Conservation (phyloP, 345 rosid genomes). For the Eucalyptus virginea region DNA sequence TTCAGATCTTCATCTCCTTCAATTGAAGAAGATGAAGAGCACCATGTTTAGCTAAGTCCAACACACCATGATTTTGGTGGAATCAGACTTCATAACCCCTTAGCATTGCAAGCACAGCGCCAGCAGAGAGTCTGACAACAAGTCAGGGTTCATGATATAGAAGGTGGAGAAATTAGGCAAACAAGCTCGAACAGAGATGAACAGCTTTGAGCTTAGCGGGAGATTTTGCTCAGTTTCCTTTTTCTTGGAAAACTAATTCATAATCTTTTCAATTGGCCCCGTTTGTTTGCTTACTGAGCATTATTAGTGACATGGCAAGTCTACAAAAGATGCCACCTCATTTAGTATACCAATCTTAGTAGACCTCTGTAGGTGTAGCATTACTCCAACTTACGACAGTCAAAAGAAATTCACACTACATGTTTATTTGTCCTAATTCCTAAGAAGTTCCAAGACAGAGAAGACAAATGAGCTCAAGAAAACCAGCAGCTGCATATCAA, state of each 20-base stretch:
- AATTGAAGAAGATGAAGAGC: not conserved
- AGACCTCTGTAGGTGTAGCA: not conserved
- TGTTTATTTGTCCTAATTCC: not conserved
- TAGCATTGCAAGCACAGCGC: not conserved
- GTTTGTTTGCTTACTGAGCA: not conserved
- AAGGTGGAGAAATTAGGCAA: not conserved
- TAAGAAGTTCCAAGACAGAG: not conserved
- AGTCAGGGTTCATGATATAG: not conserved
- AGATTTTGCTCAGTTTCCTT: not conserved
- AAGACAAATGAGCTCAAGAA: not conserved
- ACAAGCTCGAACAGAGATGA: not conserved
- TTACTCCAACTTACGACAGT: not conserved
- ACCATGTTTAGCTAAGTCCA: not conserved
- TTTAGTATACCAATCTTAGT: not conserved
- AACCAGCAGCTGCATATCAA: not conserved
- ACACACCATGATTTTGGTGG: not conserved
- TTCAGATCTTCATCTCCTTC: not conserved
- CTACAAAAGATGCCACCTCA: not conserved
- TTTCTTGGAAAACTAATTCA: not conserved
- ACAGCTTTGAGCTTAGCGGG: not conserved
- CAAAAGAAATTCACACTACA: not conserved
- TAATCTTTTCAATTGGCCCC: not conserved
- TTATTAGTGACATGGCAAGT: not conserved
- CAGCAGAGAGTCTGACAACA: not conserved
- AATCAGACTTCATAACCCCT: not conserved